Evolutionary conservation across 148 eudicot species (phyloP), one percentile per base, ranked within the genome.

Genomic region (Oxyria digyna): DNA sequence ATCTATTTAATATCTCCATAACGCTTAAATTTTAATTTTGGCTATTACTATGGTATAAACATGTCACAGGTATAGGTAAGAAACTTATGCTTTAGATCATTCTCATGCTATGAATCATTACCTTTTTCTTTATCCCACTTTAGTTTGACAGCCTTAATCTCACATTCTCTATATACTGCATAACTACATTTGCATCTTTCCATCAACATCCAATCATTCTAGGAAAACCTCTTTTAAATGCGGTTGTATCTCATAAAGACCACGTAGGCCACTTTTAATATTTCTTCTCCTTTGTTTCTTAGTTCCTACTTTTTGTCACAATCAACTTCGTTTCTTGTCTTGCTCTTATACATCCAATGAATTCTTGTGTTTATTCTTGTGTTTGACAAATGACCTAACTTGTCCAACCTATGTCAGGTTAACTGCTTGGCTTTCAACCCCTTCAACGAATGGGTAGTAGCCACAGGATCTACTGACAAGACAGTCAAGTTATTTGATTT

Each of bases 391-490:
- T n/a, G 65, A 59, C 37, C 14, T 29, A 38, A 37, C 8, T 59
- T 4, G 6, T 29, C 65, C 65, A 59, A 59, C 18, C 57, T 9
- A 57, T 76, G 26, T 52, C 76, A 87, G 89, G 93, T 87, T 50
- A 87, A 87, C 68, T 85, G 89, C 78, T 80, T 87, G 79, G 85
- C 93, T 62, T 91, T 91, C 78, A 91, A 91, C 69, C 96, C 92
- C 40, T 83, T 83, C 54, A 87, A 87, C 57, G 92, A 87, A 74
- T 87, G 92, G 92, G 85, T 85, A 49, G 85, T 85, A 77, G 89
- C 87, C 8, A 83, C 89, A 14, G 92, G 89, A 15, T 87, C 92
- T n/a, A 83, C 89, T 13, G 92, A 87, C 75, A 85, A 79, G 69
- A 87, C 92, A 17, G 89, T 87, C 35, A 85, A 83, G 62, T 78